Base-by-base conservation (phyloP, 139 green algal genomes). In the Chlamydomonas incerta region DNA sequence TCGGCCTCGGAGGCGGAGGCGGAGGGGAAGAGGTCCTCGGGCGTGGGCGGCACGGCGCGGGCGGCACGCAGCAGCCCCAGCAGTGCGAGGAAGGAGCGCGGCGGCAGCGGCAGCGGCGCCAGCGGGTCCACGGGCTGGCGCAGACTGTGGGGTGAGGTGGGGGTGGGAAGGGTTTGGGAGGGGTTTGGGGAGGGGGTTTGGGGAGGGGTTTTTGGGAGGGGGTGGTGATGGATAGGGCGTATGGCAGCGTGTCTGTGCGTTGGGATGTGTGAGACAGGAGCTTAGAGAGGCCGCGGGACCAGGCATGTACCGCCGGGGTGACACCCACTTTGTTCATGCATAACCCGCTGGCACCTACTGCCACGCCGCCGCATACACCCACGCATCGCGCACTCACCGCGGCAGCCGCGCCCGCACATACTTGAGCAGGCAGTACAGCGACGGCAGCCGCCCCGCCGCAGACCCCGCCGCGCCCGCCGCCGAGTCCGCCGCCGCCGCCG, bases 61-160 rank as follows among this genome's bases (percentile, higher is more conserved):
- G 60, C 73, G 15, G 41, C 37, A 1, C 75, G 29, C 37, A 83
- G 60, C 58, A 83, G 75, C 13, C 35, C 46, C 31, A 85, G 67
- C 46, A 85, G 79, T 3, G 79, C 79, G 14, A 74, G 65, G 46
- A 15, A 75, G 41, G 74, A 76, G 37, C 70, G 68, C 0, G 85
- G 85, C 10, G 74, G 58, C 35, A 89, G 58, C 1, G 85, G 76
- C 58, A 89, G 72, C 37, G 74, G 47, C 28, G 72, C 60, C 17
- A 65, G 50, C 13, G 63, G 73, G 83, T 88, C 79, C 8, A 31
- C 79, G n/a, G 79, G n/a, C 35, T 74, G 23, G 6, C 66, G 50
- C 11, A 77, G 80, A 50, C 66, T 85, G 60, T 37, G 63, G 23
- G n/a, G n/a, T n/a, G n/a, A 11, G 60, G 24, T 50, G 2, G 21